Evolutionary conservation across 2,329 filamentous ascomycete species (phyloP).

Genomic region (Alternaria infectoria): DNA sequence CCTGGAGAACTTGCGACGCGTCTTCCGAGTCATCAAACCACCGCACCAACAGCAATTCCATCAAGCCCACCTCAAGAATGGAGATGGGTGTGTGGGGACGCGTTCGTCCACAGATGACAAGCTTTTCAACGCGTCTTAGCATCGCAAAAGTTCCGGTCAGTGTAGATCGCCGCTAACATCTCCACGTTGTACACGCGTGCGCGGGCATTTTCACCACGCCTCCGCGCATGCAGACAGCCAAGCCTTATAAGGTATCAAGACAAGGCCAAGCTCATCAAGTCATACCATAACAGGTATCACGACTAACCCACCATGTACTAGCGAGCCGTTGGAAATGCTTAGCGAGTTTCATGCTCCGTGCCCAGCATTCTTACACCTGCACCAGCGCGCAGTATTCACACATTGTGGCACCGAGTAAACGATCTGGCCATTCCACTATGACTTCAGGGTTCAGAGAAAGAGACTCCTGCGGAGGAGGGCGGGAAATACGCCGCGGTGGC

Average conservation of each 20-base stretch:
- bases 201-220: neutral
- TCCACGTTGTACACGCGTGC: neutral
- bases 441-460: slow-evolving; percentile 18
- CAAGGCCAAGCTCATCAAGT: slow-evolving; percentile 23
- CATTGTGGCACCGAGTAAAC: slow-evolving; percentile 7
- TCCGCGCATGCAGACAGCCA: slow-evolving; percentile 33
- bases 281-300: slow-evolving; percentile 5
- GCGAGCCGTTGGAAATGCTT: slow-evolving; percentile 25
- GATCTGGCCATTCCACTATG: slow-evolving; percentile 22
- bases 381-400: slow-evolving; percentile 18
- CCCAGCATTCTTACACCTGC: slow-evolving; percentile 11
- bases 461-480: slow-evolving; percentile 15
- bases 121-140: slow-evolving; percentile 8
- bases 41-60: neutral
- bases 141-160: neutral
- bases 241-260: slow-evolving; percentile 24
- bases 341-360: slow-evolving; percentile 39
- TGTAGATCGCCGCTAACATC: neutral
- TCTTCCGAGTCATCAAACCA: neutral
- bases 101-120: neutral
- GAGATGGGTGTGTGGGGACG: neutral
- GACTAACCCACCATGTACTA: slow-evolving; percentile 9
- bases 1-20: neutral
- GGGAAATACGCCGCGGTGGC: slow-evolving; percentile 20
- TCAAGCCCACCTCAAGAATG: neutral